These are phyloP conservation scores for Colletotrichum incanum DNA, from an alignment of 2,329 filamentous ascomycete genomes.

Conservation along the genomic window DNA sequence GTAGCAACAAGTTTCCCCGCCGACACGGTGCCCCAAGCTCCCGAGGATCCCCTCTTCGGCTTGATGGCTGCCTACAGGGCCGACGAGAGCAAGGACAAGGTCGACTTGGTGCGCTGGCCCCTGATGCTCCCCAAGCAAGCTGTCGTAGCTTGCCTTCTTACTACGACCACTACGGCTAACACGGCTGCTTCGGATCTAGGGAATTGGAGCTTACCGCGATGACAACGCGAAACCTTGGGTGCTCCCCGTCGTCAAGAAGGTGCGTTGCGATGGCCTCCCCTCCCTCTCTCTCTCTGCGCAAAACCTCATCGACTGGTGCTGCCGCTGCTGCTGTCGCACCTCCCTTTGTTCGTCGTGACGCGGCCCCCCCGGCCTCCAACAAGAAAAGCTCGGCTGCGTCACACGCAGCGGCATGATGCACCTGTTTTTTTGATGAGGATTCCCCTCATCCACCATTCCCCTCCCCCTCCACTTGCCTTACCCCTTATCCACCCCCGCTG, in stretches of 20 bases:
- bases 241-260: conserved; percentile 96
- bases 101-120: conserved; percentile 81
- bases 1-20: conserved; percentile 80
- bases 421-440: conserved; percentile 17
- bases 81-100: conserved; percentile 84
- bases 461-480: background rate
- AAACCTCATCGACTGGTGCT: background rate
- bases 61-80: conserved; percentile 90
- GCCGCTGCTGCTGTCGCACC: background rate
- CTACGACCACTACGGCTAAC: conserved; percentile 12
- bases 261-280: conserved; percentile 60
- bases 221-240: conserved; percentile 98
- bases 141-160: conserved; percentile 17
- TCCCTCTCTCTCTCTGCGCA: background rate
- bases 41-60: conserved; percentile 95
- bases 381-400: conserved; percentile 34
- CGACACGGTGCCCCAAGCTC: conserved; percentile 87
- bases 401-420: conserved; percentile 22
- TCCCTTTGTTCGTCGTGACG: background rate
- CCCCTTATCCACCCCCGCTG: conserved; percentile 37
- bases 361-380: conserved; percentile 6
- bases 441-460: conserved; percentile 22
- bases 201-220: conserved; percentile 94
- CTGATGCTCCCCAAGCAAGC: conserved; percentile 27
- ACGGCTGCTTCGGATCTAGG: conserved; percentile 55